Evolutionary conservation across 345 rosid species (phyloP), one percentile per base, ranked within the genome.

Genomic region (Mercurialis annua): DNA sequence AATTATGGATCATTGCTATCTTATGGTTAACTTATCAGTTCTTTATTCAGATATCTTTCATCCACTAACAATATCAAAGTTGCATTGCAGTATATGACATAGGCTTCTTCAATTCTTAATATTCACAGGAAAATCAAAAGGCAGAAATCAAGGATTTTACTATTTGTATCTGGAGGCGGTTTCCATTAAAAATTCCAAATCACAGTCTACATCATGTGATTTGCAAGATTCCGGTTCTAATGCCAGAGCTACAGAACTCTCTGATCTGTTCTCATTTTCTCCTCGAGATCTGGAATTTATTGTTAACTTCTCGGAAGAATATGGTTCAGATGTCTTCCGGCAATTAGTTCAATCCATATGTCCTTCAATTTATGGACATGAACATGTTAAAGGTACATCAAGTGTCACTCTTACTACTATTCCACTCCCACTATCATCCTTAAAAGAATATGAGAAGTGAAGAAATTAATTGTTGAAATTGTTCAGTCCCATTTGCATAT

Each of bases 351-450:
- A 91, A 61, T 91, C 97, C 33, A 78, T 89, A 43, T 94, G 99
- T 73, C 99, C 99, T 31, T 94, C 97, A 49, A 94, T 94, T 50
- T 91, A 89, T 70, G 99, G 99, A 20, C 97, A 94, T 75, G 99
- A 91, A 80, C 85, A 87, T 75, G 99, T 94, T 65, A 94, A 94
- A 87, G 99, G 99, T 94, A 60, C 55, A 47, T n/a, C 29, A 60
- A 14, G 24, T 10, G 30, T 40, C 63, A 38, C 16, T 20, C 49
- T 36, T 40, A 16, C 7, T 15, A 40, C 18, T 68, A 31, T 64
- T 18, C 59, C 44, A n/a, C 27, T 59, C 38, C 10, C 49, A 42
- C 27, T 62, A 38, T 40, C 17, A 44, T 33, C 44, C 46, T 31
- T 24, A 36, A 12, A 24, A 20, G 17, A 5, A 44, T 46, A 54